These are phyloP conservation scores for Melaleuca alternifolia DNA, from an alignment of 345 rosid genomes.

Conservation along the genomic window DNA sequence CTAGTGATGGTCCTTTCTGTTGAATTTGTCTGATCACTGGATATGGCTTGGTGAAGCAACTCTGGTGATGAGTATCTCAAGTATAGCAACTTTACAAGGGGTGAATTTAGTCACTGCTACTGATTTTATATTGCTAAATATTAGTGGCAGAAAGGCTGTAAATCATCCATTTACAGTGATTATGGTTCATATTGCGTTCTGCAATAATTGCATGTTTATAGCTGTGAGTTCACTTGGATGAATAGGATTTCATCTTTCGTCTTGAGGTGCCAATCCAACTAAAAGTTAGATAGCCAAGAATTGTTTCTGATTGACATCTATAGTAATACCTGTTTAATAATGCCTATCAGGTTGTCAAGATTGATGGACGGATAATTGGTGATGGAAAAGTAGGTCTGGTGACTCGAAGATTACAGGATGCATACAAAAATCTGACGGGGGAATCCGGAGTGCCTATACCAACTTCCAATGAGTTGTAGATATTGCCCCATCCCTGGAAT, in stretches of 20 bases:
- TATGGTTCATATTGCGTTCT: neutral
- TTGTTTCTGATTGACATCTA: neutral
- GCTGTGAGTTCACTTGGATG: neutral
- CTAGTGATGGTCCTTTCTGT: neutral
- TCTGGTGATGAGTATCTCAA: neutral
- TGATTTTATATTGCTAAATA: neutral
- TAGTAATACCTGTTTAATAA: neutral
- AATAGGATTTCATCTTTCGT: neutral
- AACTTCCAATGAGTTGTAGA: conserved; percentile 6
- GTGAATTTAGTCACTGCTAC: neutral
- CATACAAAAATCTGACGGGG: conserved; percentile 52
- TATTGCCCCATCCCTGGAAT: neutral
- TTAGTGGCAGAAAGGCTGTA: neutral
- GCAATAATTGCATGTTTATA: neutral
- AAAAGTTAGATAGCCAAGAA: neutral
- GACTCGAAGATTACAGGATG: conserved; percentile 49
- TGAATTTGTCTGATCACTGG: neutral
- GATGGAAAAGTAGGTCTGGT: conserved; percentile 67
- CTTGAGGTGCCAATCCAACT: neutral
- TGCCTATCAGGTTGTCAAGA: conserved; percentile 43
- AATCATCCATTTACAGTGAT: neutral
- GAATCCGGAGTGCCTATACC: conserved; percentile 73
- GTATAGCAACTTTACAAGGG: neutral
- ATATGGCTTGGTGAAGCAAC: neutral
- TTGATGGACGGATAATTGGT: conserved; percentile 62